Conservation (phyloP, 2,329 filamentous ascomycete species). For the Rugonectria rugulosa region DNA sequence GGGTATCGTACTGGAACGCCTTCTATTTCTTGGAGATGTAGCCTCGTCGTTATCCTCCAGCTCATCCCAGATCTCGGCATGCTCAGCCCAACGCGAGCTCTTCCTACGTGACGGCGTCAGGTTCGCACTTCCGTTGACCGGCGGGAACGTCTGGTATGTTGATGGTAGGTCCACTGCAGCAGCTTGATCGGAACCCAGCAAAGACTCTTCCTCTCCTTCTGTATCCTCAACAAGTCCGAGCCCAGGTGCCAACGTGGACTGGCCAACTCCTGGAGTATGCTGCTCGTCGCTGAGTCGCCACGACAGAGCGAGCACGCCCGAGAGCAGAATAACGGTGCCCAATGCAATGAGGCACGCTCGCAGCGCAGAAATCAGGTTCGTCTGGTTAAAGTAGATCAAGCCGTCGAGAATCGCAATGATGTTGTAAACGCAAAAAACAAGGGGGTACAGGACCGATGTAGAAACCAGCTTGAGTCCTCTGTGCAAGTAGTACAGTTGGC, state of each 20-base stretch:
- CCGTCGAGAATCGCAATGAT: conserved; percentile 98
- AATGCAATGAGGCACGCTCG: conserved; percentile 84
- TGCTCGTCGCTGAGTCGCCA: conserved; percentile 90
- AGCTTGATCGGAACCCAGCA: conserved; percentile 57
- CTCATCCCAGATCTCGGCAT: conserved; percentile 86
- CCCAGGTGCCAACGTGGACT: conserved; percentile 80
- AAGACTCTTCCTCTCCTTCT: conserved; percentile 65
- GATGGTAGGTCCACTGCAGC: conserved; percentile 49
- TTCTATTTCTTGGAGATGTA: conserved; percentile 49
- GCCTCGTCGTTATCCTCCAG: conserved; percentile 74
- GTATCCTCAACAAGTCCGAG: conserved; percentile 81
- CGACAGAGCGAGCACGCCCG: conserved; percentile 88
- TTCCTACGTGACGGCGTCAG: conserved; percentile 54
- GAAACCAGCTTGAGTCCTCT: conserved; percentile 93
- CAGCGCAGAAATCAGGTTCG: conserved; percentile 76
- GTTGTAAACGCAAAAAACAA: conserved; percentile 99
- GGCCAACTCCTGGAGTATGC: conserved; percentile 64
- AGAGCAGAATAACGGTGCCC: conserved; percentile 84
- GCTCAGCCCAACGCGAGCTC: conserved; percentile 68
- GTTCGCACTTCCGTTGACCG: conserved; percentile 47
- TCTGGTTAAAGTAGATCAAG: conserved; percentile 94
- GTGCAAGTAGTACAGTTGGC: conserved; percentile 94
- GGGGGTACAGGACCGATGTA: conserved; percentile 93
- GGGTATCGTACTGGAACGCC: conserved; percentile 59
- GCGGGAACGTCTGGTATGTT: conserved; percentile 58